phyloP scores from a whole-genome alignment of 2,329 filamentous ascomycete species.

The Ophiosphaerella korrae region DNA sequence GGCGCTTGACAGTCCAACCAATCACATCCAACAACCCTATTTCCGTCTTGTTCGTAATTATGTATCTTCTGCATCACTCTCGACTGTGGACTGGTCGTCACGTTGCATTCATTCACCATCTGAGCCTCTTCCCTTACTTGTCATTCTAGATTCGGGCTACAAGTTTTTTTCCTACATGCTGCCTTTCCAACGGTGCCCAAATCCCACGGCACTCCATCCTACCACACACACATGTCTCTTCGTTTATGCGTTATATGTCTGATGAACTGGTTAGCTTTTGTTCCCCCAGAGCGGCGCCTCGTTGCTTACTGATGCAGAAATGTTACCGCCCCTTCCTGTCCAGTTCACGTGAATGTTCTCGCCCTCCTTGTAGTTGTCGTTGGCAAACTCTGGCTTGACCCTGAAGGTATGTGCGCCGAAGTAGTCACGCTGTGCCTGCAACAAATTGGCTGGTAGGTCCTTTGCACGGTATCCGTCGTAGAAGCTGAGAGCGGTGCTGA shows the following conservation, averaged over 20 bases:
- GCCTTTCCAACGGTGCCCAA: conserved; percentile 4
- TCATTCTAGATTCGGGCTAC: conserved; percentile 31
- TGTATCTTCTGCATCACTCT: no score
- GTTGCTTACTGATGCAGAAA: conserved; percentile 73
- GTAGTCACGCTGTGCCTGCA: conserved; percentile 99
- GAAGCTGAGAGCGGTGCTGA: conserved; percentile 96
- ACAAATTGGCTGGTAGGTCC: conserved; percentile 95
- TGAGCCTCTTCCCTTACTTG: conserved; percentile 14
- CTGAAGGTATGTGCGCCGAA: conserved; percentile 72
- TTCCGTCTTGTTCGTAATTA: no score
- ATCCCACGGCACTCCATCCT: conserved; percentile 20
- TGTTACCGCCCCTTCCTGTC: conserved; percentile 96
- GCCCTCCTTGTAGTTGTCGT: conserved; percentile 78
- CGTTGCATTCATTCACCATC: neutral
- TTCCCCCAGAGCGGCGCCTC: neutral
- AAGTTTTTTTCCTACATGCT: conserved; percentile 16
- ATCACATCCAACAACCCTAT: conserved; percentile 1
- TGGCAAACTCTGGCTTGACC: conserved; percentile 59
- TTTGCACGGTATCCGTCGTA: conserved; percentile 98
- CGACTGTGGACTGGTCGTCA: no score
- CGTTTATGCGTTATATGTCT: conserved; percentile 87
- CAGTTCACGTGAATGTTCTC: conserved; percentile 99
- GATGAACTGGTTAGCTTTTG: neutral
- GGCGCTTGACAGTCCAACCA: conserved; percentile 18
- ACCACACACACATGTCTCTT: conserved; percentile 13